Evolutionary conservation across 106 monocot species (phyloP), one percentile per base, ranked within the genome.

Genomic region (Hemerocallis citrina): DNA sequence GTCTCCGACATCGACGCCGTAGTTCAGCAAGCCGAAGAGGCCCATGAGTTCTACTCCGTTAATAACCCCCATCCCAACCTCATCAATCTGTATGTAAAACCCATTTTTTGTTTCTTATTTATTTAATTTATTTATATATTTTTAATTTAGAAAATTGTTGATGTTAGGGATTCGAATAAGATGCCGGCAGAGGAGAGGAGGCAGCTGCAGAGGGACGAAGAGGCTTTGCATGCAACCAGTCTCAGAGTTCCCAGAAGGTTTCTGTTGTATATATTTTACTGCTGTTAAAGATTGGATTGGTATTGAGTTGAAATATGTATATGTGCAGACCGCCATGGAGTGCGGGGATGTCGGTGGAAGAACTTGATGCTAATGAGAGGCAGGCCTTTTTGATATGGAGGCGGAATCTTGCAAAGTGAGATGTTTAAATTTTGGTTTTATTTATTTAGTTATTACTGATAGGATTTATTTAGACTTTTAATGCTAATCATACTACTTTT

Each of bases 181-280:
- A 65, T 68, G 71, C 68, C 76, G 6, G 22, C 40, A 2, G 82
- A 72, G 34, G 77, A 83, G 75, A 66, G 54, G 78, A 57, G 44
- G 55, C 40, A 59, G 56, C 64, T 71, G 57, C 81, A 65, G 62
- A 76, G 68, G 55, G 72, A 82, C 61, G 89, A 85, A 71, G 89
- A 89, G 66, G 94, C 82, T 19, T 57, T 95, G 73, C 75, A 95
- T 41, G 86, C 94, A 2, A 65, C 70, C 28, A 89, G 76, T 27
- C 82, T 95, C 8, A 75, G 76, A 43, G 89, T 95, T 47, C 94
- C 94, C 7, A 71, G 94, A 19, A 82, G 93, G 93, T 89, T 38
- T 24, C 13, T 3, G 1, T 60, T 40, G 20, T 28, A 41, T 4
- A 37, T 59, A 38, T 38, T 10, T 59, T 59, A 12, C 13, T 59